phyloP scores from a whole-genome alignment of 2,329 filamentous ascomycete genomes.

The Fusarium palustre region DNA sequence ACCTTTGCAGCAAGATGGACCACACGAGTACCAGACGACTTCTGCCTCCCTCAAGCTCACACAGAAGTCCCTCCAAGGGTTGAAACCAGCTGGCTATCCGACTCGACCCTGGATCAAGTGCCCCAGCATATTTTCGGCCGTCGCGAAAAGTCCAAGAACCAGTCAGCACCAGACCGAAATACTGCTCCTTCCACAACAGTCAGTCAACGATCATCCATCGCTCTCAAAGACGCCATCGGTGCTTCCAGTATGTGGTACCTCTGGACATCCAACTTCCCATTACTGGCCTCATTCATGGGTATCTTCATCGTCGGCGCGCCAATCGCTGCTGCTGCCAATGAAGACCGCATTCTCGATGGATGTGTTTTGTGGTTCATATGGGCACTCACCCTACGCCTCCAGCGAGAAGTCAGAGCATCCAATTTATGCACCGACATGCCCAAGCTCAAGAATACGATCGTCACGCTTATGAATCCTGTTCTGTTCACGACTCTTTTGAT shows the following conservation, averaged over 20 bases:
- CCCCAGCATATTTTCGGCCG: not conserved
- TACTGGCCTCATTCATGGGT: conserved; percentile 47
- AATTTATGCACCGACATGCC: not conserved
- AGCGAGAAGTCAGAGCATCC: conserved; percentile 52
- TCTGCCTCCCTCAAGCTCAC: conserved; percentile 13
- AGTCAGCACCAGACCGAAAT: not conserved
- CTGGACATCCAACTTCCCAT: conserved; percentile 45
- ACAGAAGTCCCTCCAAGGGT: conserved; percentile 10
- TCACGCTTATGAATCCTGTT: conserved; percentile 61
- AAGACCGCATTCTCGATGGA: conserved; percentile 59
- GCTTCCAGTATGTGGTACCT: conserved; percentile 23
- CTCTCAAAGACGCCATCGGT: not conserved
- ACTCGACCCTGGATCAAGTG: conserved; percentile 33
- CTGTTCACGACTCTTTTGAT: conserved; percentile 60
- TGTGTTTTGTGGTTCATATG: conserved; percentile 63
- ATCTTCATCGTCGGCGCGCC: conserved; percentile 57
- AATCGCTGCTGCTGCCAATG: conserved; percentile 49
- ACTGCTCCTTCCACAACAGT: not conserved
- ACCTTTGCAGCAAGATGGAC: conserved; percentile 11
- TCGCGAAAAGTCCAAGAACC: conserved; percentile 14
- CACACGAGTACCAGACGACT: conserved; percentile 12
- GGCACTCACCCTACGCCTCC: conserved; percentile 56
- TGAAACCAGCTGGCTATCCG: conserved; percentile 40
- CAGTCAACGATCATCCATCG: conserved; percentile 23
- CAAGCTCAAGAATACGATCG: conserved; percentile 49